Percentiles rank a stretch among this genome's conserved stretches.
Conservation (phyloP, 768 basidiomycete genomes). For the Kondoa subrosea region DNA sequence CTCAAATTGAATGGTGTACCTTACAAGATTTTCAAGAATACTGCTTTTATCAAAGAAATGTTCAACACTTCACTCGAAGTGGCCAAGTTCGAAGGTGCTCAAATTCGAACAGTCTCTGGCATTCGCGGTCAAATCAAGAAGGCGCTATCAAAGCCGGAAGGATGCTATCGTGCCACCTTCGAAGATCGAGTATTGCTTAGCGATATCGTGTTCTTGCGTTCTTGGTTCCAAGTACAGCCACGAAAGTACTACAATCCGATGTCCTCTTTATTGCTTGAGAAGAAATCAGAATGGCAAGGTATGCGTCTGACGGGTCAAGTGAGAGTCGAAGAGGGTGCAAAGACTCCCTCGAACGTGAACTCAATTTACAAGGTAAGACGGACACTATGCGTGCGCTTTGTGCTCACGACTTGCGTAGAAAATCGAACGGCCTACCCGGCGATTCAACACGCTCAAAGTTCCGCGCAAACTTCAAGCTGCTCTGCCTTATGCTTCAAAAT, state of each 20-base stretch:
- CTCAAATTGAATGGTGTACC: slow-evolving; percentile 88
- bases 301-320: slow-evolving; percentile 94
- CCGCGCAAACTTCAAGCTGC: slow-evolving; percentile 77
- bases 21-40: slow-evolving; percentile 98
- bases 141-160: slow-evolving; percentile 83
- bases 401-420: slow-evolving; percentile 30
- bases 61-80: slow-evolving; percentile 84
- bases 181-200: slow-evolving; percentile 95
- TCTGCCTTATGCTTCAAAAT: slow-evolving; percentile 83
- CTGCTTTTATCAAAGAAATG: slow-evolving; percentile 96
- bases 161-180: slow-evolving; percentile 87
- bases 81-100: slow-evolving; percentile 97
- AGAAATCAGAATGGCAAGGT: slow-evolving; percentile 63
- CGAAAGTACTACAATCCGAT: slow-evolving; percentile 94
- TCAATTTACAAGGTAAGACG: slow-evolving; percentile 59
- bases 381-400: neutral
- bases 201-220: slow-evolving; percentile 84
- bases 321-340: slow-evolving; percentile 63
- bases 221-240: slow-evolving; percentile 92
- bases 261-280: slow-evolving; percentile 65
- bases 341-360: slow-evolving; percentile 62
- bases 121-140: slow-evolving; percentile 95
- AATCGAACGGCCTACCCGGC: slow-evolving; percentile 58
- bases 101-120: slow-evolving; percentile 82
- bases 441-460: slow-evolving; percentile 78